phyloP scores from a whole-genome alignment of 2,329 filamentous ascomycete genomes.

The Aureobasidium musti region DNA sequence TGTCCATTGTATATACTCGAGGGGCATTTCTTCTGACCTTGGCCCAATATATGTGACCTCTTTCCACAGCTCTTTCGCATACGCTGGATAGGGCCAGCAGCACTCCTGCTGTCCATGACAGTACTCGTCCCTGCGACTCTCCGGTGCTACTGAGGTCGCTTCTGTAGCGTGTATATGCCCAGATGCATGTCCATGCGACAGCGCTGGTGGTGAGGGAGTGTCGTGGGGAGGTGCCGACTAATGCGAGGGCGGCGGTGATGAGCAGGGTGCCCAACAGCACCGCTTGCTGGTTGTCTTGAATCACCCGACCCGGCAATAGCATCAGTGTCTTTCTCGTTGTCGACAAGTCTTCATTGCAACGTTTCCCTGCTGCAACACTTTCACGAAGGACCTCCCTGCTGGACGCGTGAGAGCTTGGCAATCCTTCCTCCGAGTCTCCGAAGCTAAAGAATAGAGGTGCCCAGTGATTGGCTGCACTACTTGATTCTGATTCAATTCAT shows the following conservation, averaged over 20 bases:
- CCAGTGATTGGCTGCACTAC: neutral
- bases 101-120: slow-evolving; percentile 46
- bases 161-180: slow-evolving; percentile 41
- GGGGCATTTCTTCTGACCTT: slow-evolving; percentile 43
- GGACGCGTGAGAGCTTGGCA: slow-evolving; percentile 22
- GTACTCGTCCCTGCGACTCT: slow-evolving; percentile 36
- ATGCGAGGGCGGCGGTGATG: slow-evolving; percentile 41
- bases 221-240: slow-evolving; percentile 41
- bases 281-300: slow-evolving; percentile 25
- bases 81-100: slow-evolving; percentile 48
- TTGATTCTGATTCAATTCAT: neutral
- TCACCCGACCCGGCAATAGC: slow-evolving; percentile 21
- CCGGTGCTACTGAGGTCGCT: slow-evolving; percentile 18
- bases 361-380: slow-evolving; percentile 12
- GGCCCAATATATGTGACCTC: slow-evolving; percentile 48
- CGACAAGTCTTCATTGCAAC: slow-evolving; percentile 8
- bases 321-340: neutral
- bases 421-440: neutral
- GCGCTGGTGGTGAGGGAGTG: slow-evolving; percentile 49
- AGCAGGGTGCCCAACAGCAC: slow-evolving; percentile 35
- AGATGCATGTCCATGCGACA: slow-evolving; percentile 48
- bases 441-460: neutral
- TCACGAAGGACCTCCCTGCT: neutral
- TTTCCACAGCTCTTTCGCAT: slow-evolving; percentile 50
- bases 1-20: slow-evolving; percentile 25